Base-by-base conservation (phyloP, 2,329 filamentous ascomycete genomes). In the Thelonectria blattea region DNA sequence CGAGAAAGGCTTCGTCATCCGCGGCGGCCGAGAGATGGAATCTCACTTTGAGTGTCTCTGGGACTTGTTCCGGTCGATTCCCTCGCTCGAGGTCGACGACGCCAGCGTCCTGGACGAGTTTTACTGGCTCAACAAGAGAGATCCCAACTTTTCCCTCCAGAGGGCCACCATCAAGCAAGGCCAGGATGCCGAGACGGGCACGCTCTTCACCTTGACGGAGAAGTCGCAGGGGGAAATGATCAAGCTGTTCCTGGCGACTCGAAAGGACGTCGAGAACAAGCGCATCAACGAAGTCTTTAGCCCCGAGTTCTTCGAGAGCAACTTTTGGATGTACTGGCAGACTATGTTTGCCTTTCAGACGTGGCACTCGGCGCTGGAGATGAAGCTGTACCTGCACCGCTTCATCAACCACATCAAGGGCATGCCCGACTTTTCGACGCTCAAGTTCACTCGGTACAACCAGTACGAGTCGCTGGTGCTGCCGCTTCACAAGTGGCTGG, bases 31-130 rank as follows among this genome's bases (percentile, higher is more conserved):
- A 14, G 66, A 73, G 54, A 73, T 74, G 52, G 67, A 69, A 24
- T 66, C 73, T 30, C 73, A 73, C 39, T 74, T 69, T 9, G 65
- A 66, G 30, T 68, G 64, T 34, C 60, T 68, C 22, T 68, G 64
- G 71, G 71, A 73, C 52, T 58, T 73, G 39, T 73, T 73, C 57
- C 70, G 68, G 30, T 71, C 68, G 6, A 47, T 73, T 20, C 71
- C 71, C 2, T 73, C 71, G 12, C 60, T 73, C 17, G 71, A 73
- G 37, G 65, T 65, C 43, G 52, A 69, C 10, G 61, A 61, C 8
- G 70, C 69, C 14, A 73, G 70, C 22, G 71, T 73, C 32, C 57
- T 73, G 15, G 71, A 73, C 56, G 70, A 73, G 55, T 72, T 73
- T 52, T 72, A 73, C 66, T 68, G 70, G 68, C 68, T 72, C 24